Evolutionary conservation across 768 basidiomycete species (phyloP).

Genomic region (Pisolithus tinctorius): DNA sequence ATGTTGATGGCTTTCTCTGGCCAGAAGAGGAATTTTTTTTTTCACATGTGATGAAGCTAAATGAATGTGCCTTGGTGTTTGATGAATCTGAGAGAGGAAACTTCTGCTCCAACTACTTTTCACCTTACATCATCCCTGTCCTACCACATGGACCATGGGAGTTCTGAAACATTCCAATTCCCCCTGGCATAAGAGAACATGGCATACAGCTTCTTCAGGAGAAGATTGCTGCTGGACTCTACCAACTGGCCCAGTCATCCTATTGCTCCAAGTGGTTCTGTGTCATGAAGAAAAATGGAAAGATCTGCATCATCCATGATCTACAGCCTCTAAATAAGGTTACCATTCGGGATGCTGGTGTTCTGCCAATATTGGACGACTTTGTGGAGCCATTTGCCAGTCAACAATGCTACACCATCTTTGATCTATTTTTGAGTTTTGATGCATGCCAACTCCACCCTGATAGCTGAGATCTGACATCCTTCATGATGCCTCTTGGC

Average conservation of each 20-base stretch:
- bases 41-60: slow-evolving; percentile 19
- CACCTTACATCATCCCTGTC: slow-evolving; percentile 25
- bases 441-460: too few relatives aligned
- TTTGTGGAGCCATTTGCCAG: too few relatives aligned
- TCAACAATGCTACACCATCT: too few relatives aligned
- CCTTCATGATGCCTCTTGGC: too few relatives aligned
- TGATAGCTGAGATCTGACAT: too few relatives aligned
- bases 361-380: too few relatives aligned
- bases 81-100: slow-evolving; percentile 20
- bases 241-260: slow-evolving; percentile 31
- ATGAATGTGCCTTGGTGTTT: slow-evolving; percentile 33
- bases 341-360: neutral
- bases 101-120: slow-evolving; percentile 23
- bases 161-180: slow-evolving; percentile 23
- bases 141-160: slow-evolving; percentile 29
- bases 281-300: slow-evolving; percentile 24
- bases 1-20: neutral
- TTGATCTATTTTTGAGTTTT: too few relatives aligned
- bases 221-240: slow-evolving; percentile 35
- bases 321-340: slow-evolving; percentile 14
- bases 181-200: slow-evolving; percentile 18
- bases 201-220: slow-evolving; percentile 3
- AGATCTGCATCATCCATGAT: slow-evolving; percentile 14
- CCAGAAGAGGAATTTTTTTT: neutral
- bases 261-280: slow-evolving; percentile 36